phyloP scores from a whole-genome alignment of 2,329 filamentous ascomycete species.

The Fusarium odoratissimum region DNA sequence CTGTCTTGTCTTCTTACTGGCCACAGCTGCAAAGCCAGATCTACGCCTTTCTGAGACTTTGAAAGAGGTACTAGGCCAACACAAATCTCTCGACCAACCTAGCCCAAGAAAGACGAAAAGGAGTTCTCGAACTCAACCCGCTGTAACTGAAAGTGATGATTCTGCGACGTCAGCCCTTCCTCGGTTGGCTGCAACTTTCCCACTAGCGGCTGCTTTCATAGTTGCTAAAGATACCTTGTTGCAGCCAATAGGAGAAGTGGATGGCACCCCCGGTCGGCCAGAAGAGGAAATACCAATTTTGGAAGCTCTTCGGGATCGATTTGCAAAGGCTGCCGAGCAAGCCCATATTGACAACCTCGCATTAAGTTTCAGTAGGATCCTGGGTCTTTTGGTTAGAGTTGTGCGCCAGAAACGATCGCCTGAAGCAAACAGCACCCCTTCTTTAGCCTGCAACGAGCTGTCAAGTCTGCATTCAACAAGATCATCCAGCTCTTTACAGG shows the following conservation, averaged over 20 bases:
- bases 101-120: not conserved
- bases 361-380: constrained; percentile 33
- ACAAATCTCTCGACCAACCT: not conserved
- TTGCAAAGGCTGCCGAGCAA: constrained; percentile 28
- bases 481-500: constrained; percentile 38
- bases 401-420: constrained; percentile 35
- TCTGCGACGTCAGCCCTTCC: constrained; percentile 21
- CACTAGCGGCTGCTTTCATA: constrained; percentile 39
- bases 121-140: not conserved
- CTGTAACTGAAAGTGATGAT: constrained; percentile 13
- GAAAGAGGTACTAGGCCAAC: constrained; percentile 22
- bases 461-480: constrained; percentile 38
- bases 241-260: constrained; percentile 30
- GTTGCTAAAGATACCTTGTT: constrained; percentile 28
- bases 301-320: constrained; percentile 40
- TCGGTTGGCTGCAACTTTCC: constrained; percentile 37
- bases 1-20: constrained; percentile 39
- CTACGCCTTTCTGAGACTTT: constrained; percentile 23
- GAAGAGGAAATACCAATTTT: constrained; percentile 44
- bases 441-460: constrained; percentile 41
- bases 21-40: constrained; percentile 34
- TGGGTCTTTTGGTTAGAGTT: constrained; percentile 31
- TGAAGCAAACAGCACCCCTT: constrained; percentile 26
- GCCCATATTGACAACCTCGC: constrained; percentile 35
- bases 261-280: constrained; percentile 10